Evolutionary conservation across 2,329 filamentous ascomycete genomes (phyloP).

Genomic region (Ramularia endophylla): DNA sequence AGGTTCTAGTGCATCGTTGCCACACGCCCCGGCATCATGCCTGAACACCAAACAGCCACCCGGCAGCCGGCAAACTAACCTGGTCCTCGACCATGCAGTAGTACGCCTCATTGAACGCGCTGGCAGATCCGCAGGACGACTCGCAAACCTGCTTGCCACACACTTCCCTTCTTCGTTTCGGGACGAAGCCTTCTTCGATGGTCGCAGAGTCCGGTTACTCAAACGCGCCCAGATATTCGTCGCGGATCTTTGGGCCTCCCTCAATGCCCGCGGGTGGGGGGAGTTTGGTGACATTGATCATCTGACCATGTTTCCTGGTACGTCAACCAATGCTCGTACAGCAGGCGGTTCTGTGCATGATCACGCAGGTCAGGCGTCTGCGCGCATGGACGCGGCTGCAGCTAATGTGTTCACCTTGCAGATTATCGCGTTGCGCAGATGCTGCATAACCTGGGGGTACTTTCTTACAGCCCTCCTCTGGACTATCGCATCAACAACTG

Average conservation of each 20-base stretch:
- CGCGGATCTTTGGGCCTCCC: slow-evolving; percentile 94
- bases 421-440: slow-evolving; percentile 97
- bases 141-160: slow-evolving; percentile 79
- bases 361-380: background rate
- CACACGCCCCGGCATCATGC: too few species aligned
- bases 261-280: slow-evolving; percentile 73
- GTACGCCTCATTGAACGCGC: slow-evolving; percentile 67
- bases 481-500: slow-evolving; percentile 62
- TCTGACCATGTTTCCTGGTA: slow-evolving; percentile 91
- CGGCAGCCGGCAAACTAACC: slow-evolving; percentile 3
- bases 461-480: slow-evolving; percentile 77
- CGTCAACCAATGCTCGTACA: slow-evolving; percentile 2
- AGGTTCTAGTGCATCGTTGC: too few species aligned
- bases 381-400: slow-evolving; percentile 9
- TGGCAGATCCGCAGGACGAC: slow-evolving; percentile 68
- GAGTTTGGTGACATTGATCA: slow-evolving; percentile 85
- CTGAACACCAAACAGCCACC: background rate
- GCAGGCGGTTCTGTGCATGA: background rate
- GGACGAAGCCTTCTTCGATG: slow-evolving; percentile 72
- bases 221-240: slow-evolving; percentile 96
- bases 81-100: slow-evolving; percentile 46
- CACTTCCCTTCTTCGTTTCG: slow-evolving; percentile 75
- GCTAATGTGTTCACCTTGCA: slow-evolving; percentile 19
- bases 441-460: slow-evolving; percentile 71
- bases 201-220: slow-evolving; percentile 70